phyloP scores from a whole-genome alignment of 148 eudicot species.

The Amaranthus cruentus region DNA sequence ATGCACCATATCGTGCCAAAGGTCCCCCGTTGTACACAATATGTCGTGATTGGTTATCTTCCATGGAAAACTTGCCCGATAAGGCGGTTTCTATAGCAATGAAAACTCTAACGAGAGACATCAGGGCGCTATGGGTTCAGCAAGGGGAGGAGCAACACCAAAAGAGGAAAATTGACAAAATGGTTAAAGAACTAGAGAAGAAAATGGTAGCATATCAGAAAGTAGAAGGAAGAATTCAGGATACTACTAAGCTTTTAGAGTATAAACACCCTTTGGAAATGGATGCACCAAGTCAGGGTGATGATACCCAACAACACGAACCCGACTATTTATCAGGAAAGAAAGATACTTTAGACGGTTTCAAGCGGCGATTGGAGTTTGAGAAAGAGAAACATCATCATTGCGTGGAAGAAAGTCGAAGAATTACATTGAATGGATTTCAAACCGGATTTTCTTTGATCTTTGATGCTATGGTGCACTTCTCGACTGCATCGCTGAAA shows the following conservation, averaged over 20 bases:
- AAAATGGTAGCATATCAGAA: conserved; percentile 62
- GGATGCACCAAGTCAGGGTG: conserved; percentile 37
- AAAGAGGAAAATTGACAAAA: conserved; percentile 72
- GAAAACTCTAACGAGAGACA: conserved; percentile 66
- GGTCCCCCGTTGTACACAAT: conserved; percentile 75
- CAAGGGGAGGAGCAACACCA: conserved; percentile 82
- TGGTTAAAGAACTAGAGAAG: conserved; percentile 75
- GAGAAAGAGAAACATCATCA: conserved; percentile 85
- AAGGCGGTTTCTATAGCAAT: conserved; percentile 62
- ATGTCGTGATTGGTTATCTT: conserved; percentile 65
- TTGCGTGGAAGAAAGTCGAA: conserved; percentile 69
- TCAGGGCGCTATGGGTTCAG: conserved; percentile 67
- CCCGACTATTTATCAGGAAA: conserved; percentile 47
- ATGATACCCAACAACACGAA: conserved; percentile 37
- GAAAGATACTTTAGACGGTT: conserved; percentile 58
- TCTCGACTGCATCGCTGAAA: conserved; percentile 60
- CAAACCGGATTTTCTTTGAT: conserved; percentile 73
- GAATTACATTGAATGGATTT: conserved; percentile 73
- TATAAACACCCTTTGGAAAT: conserved; percentile 32
- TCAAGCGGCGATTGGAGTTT: conserved; percentile 49
- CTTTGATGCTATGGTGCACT: conserved; percentile 68
- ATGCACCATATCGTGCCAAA: conserved; percentile 34
- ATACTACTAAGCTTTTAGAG: conserved; percentile 50
- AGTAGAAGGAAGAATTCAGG: conserved; percentile 48
- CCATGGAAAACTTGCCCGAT: conserved; percentile 66